Evolutionary conservation across 1,284 basidiomycete genomes (phyloP).

Genomic region (Ganoderma sinense): DNA sequence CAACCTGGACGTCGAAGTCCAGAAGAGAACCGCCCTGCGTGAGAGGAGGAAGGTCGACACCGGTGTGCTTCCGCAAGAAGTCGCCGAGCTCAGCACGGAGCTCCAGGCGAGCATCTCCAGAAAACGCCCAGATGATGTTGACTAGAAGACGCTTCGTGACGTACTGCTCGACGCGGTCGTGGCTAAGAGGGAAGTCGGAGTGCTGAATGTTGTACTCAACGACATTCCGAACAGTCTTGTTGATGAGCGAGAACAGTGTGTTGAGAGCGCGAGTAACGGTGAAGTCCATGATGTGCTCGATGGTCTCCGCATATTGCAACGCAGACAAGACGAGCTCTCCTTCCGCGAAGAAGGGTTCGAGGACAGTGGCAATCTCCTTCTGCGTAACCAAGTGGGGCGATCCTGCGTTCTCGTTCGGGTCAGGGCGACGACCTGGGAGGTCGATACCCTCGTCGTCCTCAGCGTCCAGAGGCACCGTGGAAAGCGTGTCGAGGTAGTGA

Average conservation of each 20-base stretch:
- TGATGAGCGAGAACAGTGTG: conserved; percentile 96
- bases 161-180: conserved; percentile 90
- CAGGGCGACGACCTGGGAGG: conserved; percentile 63
- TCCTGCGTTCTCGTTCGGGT: conserved; percentile 57
- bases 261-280: conserved; percentile 91
- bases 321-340: conserved; percentile 86
- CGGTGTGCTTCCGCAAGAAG: conserved; percentile 86
- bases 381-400: conserved; percentile 82
- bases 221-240: conserved; percentile 94
- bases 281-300: conserved; percentile 99
- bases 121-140: conserved; percentile 97
- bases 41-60: conserved; percentile 88
- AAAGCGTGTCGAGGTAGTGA: conserved; percentile 86
- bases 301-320: conserved; percentile 80
- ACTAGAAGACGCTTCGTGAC: conserved; percentile 91
- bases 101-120: conserved; percentile 94
- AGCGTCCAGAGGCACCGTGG: conserved; percentile 83
- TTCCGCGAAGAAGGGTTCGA: conserved; percentile 85
- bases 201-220: conserved; percentile 97
- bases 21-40: conserved; percentile 85
- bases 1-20: conserved; percentile 94
- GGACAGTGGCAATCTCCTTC: conserved; percentile 77
- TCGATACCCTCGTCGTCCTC: conserved; percentile 88
- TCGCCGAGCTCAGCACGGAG: conserved; percentile 92
- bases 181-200: conserved; percentile 90